A percentile compares a stretch with the other conserved stretches of the same genome.
These are phyloP conservation scores for Quercus bicolor DNA, from an alignment of 306 rosid species.

Conservation along the genomic window DNA sequence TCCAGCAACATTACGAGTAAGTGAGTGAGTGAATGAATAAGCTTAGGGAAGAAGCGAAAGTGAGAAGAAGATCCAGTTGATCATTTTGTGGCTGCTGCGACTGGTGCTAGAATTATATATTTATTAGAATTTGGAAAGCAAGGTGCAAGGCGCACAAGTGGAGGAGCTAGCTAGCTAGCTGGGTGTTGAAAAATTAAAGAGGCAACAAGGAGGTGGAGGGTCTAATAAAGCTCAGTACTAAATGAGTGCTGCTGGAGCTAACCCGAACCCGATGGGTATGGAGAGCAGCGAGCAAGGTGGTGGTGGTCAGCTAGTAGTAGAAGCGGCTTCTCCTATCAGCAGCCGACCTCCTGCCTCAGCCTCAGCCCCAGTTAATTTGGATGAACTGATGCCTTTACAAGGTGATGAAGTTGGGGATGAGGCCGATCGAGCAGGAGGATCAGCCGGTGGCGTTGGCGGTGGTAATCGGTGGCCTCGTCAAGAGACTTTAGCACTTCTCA, in stretches of 20 bases:
- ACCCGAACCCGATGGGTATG: neutral
- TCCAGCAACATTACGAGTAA: too few relatives aligned
- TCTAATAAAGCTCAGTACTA: constrained; percentile 6
- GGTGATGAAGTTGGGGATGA: neutral
- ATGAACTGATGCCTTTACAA: constrained; percentile 36
- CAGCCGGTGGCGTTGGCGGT: constrained; percentile 15
- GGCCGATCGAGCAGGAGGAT: constrained; percentile 2
- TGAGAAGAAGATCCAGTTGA: constrained; percentile 6
- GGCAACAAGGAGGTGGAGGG: constrained; percentile 11
- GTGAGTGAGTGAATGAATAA: neutral
- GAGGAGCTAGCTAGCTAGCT: too few relatives aligned
- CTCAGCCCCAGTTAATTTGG: constrained; percentile 26
- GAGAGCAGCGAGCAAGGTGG: constrained; percentile 4
- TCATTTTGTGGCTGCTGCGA: neutral
- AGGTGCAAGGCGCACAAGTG: neutral
- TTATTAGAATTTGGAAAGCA: neutral
- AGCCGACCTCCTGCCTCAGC: constrained; percentile 48
- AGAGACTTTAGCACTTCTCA: constrained; percentile 42
- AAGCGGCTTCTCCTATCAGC: constrained; percentile 48
- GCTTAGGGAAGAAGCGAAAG: neutral
- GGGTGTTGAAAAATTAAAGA: constrained; percentile 3
- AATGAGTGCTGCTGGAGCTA: neutral
- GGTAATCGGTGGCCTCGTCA: constrained; percentile 55
- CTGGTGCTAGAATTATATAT: neutral
- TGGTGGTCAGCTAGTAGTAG: constrained; percentile 28